Conservation (phyloP, 139 green algal species). For the Raphidocelis subcapitata region DNA sequence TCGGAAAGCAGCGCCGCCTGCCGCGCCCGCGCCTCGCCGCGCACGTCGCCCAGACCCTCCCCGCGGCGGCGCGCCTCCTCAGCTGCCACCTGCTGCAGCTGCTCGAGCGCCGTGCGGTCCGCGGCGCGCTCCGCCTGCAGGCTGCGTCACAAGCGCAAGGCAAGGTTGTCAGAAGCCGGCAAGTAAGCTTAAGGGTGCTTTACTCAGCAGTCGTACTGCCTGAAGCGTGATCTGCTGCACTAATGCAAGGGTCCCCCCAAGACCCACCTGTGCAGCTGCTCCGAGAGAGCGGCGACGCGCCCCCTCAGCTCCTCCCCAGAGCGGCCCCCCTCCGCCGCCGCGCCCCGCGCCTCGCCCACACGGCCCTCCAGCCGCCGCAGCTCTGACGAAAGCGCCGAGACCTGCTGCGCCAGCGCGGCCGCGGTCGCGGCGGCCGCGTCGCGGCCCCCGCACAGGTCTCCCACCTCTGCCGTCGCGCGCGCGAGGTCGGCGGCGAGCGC, state of each 20-base stretch:
- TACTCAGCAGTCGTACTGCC: too few relatives aligned
- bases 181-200: too few relatives aligned
- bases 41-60: slow-evolving; percentile 8
- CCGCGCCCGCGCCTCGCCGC: slow-evolving; percentile 9
- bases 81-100: not conserved
- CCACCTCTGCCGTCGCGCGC: slow-evolving; percentile 11
- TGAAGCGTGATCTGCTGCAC: too few relatives aligned
- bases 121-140: slow-evolving; percentile 3
- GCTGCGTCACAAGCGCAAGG: not conserved
- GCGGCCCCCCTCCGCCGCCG: slow-evolving; percentile 14
- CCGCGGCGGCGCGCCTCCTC: slow-evolving; percentile 5
- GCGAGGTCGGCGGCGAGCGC: slow-evolving; percentile 8
- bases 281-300: slow-evolving; percentile 3
- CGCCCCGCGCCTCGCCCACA: not conserved
- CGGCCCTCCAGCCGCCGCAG: slow-evolving; percentile 10
- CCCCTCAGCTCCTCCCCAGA: slow-evolving; percentile 7
- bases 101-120: slow-evolving; percentile 1
- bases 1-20: slow-evolving; percentile 11
- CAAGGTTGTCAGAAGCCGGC: not conserved
- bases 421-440: not conserved
- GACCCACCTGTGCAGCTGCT: slow-evolving; percentile 18
- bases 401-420: slow-evolving; percentile 16
- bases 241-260: not conserved
- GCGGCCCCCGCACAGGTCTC: slow-evolving; percentile 5
- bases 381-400: slow-evolving; percentile 4